Evolutionary conservation across 345 rosid genomes (phyloP).

Genomic region (Gossypium australe): DNA sequence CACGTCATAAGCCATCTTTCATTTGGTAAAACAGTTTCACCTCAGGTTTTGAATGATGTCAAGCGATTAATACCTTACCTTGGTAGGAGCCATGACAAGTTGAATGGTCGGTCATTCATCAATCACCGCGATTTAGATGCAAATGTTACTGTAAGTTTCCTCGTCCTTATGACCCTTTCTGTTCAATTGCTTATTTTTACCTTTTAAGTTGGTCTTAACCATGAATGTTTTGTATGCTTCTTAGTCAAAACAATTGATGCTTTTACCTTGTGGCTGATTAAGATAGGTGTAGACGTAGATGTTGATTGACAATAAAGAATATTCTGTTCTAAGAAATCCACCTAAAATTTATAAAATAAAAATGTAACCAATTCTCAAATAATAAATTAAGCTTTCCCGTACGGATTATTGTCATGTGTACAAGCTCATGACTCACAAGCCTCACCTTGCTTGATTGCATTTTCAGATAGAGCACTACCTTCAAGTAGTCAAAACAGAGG

Average conservation of each 20-base stretch:
- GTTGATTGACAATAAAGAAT: not conserved
- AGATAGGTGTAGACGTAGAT: not conserved
- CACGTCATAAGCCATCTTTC: constrained; percentile 88
- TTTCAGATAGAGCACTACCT: constrained; percentile 97
- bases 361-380: not conserved
- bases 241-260: not conserved
- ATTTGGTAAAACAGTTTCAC: constrained; percentile 67
- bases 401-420: not conserved
- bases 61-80: constrained; percentile 69
- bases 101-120: constrained; percentile 73
- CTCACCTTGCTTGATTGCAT: constrained; percentile 1
- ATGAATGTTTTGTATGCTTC: not conserved
- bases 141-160: constrained; percentile 84
- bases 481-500: constrained; percentile 93
- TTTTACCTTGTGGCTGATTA: not conserved
- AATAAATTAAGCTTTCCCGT: too few relatives aligned
- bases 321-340: not conserved
- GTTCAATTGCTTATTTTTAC: constrained; percentile 6
- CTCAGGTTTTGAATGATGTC: constrained; percentile 52
- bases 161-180: constrained; percentile 3
- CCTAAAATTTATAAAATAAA: not conserved
- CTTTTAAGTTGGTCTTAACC: not conserved
- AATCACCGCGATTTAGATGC: constrained; percentile 74
- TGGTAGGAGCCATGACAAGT: constrained; percentile 75
- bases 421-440: not conserved